These are phyloP conservation scores for Curvularia hawaiiensis DNA, from an alignment of 2,329 filamentous ascomycete genomes.

Conservation along the genomic window DNA sequence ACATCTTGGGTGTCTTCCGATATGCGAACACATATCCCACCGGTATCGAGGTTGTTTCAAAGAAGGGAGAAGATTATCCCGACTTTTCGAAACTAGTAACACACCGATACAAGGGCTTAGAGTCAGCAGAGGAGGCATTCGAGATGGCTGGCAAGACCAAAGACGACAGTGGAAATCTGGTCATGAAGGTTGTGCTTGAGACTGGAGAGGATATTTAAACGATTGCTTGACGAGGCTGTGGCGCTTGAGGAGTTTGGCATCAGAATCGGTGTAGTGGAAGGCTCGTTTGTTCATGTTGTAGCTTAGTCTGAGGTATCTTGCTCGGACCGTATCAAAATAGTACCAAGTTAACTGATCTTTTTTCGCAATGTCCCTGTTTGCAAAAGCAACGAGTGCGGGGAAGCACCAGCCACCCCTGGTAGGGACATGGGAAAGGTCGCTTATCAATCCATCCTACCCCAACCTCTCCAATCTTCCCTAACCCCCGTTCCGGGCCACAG, in stretches of 20 bases:
- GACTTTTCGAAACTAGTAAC: constrained; percentile 75
- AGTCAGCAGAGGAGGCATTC: constrained; percentile 67
- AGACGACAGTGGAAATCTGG: constrained; percentile 70
- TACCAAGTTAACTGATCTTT: neutral
- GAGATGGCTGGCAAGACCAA: constrained; percentile 71
- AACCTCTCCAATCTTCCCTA: neutral
- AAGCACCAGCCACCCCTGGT: neutral
- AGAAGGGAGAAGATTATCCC: constrained; percentile 57
- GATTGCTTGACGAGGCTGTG: constrained; percentile 18
- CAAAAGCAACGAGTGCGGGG: constrained; percentile 11
- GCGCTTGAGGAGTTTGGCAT: neutral
- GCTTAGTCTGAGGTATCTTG: neutral
- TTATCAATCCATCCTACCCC: neutral
- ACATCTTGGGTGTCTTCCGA: constrained; percentile 78
- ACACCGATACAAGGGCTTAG: constrained; percentile 70
- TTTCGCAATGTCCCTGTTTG: neutral
- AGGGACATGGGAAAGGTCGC: neutral
- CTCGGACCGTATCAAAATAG: neutral
- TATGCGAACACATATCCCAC: constrained; percentile 78
- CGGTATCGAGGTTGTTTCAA: constrained; percentile 66
- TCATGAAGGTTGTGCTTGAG: constrained; percentile 71
- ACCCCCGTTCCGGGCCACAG: neutral
- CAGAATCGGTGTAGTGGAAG: neutral
- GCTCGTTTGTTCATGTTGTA: neutral
- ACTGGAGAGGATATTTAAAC: constrained; percentile 41